A percentile compares a stretch with the other conserved stretches of the same genome.
These are phyloP conservation scores for Fusarium concolor DNA, from an alignment of 2,329 filamentous ascomycete genomes.

Conservation along the genomic window DNA sequence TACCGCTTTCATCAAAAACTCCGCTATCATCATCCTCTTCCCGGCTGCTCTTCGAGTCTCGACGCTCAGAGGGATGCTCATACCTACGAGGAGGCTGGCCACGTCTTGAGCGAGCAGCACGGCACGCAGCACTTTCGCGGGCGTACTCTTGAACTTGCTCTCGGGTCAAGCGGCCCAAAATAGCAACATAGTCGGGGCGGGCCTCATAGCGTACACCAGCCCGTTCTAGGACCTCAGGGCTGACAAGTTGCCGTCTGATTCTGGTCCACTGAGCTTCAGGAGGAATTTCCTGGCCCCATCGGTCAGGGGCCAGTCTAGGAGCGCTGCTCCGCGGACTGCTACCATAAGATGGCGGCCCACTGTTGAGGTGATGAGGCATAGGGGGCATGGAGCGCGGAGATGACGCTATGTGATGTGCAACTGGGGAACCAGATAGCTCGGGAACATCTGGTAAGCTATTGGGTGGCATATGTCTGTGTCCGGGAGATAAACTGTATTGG, in stretches of 20 bases:
- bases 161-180: constrained; percentile 65
- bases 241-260: constrained; percentile 66
- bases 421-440: constrained; percentile 52
- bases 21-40: constrained; percentile 49
- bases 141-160: constrained; percentile 66
- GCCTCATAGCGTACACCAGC: constrained; percentile 71
- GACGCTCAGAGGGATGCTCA: constrained; percentile 31
- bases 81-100: constrained; percentile 21
- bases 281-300: constrained; percentile 66
- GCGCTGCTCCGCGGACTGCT: constrained; percentile 47
- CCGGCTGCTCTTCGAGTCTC: constrained; percentile 51
- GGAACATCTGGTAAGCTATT: constrained; percentile 42
- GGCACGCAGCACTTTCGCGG: constrained; percentile 60
- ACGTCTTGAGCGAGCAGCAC: constrained; percentile 52
- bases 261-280: constrained; percentile 70
- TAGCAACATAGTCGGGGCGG: constrained; percentile 69
- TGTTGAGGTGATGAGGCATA: constrained; percentile 44
- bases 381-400: constrained; percentile 57
- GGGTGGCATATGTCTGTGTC: constrained; percentile 51
- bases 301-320: constrained; percentile 65
- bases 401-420: constrained; percentile 47
- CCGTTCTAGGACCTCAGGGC: constrained; percentile 66
- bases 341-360: constrained; percentile 50
- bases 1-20: constrained; percentile 49
- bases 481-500: constrained; percentile 53